These are phyloP conservation scores for Pythium sp. DNA, from an alignment of 352 stramenopile species.

Conservation along the genomic window DNA sequence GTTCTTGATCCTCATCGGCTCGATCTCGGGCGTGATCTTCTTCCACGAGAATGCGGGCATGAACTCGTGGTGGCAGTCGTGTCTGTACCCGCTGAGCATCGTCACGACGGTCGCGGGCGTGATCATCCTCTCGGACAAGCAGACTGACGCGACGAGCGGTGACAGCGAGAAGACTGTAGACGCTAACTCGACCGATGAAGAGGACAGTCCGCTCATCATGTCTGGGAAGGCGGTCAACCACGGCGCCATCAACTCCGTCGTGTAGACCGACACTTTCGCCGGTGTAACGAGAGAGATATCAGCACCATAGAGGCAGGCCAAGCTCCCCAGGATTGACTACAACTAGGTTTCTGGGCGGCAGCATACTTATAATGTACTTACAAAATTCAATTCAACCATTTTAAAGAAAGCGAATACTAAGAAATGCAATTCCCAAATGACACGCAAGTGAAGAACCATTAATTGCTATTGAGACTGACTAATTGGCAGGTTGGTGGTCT, in stretches of 20 bases:
- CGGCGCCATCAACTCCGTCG: constrained; percentile 34
- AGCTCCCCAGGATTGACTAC: not conserved
- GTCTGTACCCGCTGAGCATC: constrained; percentile 77
- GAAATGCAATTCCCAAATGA: not conserved
- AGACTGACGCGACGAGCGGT: constrained; percentile 43
- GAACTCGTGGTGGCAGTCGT: constrained; percentile 76
- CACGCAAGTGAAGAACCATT: not conserved
- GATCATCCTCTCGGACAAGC: constrained; percentile 80
- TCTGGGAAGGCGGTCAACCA: constrained; percentile 35
- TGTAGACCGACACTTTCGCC: not conserved
- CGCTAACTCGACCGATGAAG: constrained; percentile 36
- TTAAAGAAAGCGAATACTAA: not conserved
- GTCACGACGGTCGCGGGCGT: constrained; percentile 75
- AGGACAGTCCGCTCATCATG: constrained; percentile 46
- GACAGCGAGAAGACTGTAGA: constrained; percentile 35
- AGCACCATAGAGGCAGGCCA: constrained; percentile 10
- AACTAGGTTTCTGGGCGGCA: not conserved
- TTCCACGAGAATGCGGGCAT: constrained; percentile 86
- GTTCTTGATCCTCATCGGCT: constrained; percentile 83
- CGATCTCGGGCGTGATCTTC: constrained; percentile 84
- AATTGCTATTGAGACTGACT: not conserved
- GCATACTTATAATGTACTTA: constrained; percentile 19
- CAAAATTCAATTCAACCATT: not conserved
- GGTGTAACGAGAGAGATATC: not conserved
- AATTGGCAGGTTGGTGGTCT: not conserved